Evolutionary conservation across 768 basidiomycete species (phyloP), one percentile per base, ranked within the genome.

Genomic region (Kwoniella bestiolae): DNA sequence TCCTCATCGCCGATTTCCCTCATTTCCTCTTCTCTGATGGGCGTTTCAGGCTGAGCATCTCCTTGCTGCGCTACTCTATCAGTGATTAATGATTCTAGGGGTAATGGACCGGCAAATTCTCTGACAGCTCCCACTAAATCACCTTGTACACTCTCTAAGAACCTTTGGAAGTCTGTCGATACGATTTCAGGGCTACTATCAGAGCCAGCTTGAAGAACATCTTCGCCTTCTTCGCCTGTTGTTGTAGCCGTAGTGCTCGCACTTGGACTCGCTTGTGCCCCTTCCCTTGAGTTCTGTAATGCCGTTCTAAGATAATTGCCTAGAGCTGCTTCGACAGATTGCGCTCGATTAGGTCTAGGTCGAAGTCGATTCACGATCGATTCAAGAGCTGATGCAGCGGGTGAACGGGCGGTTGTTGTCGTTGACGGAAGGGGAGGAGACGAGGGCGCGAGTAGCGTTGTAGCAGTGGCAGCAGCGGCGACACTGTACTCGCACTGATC

Each of bases 381-480:
- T 23, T 66, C 65, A 6, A 73, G 59, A 35, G 69, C 60, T 25
- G 68, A 62, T 4, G 70, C 46, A 8, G 70, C 66, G 7, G 70
- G 46, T 0, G 63, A 51, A 47, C 90, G 85, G 11, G 87, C 85
- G 53, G 88, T 86, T 3, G 87, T 86, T 25, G 88, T 86, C 3
- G 87, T 86, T 25, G 87, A 86, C 4, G 67, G 61, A 18, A 31
- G 32, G 26, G 70, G 32, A 5, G 61, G 62, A 18, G 35, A 16
- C 14, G 67, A 56, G 35, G 90, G 90, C 1, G 88, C 88, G n/a
- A 91, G 84, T 29, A 91, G 84, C 3, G 91, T 92, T 7, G 90
- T 90, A 1, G 91, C 91, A 1, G 91, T 92, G n/a, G 91, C 91
- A 9, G 91, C 90, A n/a, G 91, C 91, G 3, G 91, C 91, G 32